These are phyloP conservation scores for Oenanthe javanica DNA, from an alignment of 140 eudicot species.

Conservation along the genomic window DNA sequence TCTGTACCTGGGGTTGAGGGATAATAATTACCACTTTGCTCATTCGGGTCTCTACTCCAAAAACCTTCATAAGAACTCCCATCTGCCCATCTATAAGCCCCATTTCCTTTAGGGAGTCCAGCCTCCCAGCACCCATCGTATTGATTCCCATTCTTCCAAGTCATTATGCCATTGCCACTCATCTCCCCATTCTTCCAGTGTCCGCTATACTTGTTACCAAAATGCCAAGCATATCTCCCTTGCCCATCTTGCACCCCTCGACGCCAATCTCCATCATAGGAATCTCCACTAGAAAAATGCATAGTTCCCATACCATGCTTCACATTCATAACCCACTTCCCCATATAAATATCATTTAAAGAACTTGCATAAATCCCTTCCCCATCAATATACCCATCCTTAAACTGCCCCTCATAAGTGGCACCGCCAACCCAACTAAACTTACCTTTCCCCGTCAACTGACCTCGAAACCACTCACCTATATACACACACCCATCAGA, in stretches of 20 bases:
- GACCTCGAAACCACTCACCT: constrained; percentile 73
- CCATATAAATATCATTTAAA: constrained; percentile 37
- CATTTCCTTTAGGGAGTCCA: constrained; percentile 73
- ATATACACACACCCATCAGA: constrained; percentile 70
- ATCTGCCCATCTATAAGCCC: constrained; percentile 62
- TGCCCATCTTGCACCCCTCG: constrained; percentile 53
- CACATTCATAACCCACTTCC: constrained; percentile 57
- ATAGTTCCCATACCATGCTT: constrained; percentile 58
- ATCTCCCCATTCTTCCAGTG: constrained; percentile 70
- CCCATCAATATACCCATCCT: constrained; percentile 61
- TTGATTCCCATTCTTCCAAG: constrained; percentile 63
- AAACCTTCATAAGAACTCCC: constrained; percentile 73
- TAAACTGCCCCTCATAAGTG: constrained; percentile 73
- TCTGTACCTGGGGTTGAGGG: constrained; percentile 39
- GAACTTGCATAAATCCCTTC: constrained; percentile 52
- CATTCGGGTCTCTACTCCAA: constrained; percentile 59
- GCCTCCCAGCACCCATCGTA: constrained; percentile 78
- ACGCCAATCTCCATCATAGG: constrained; percentile 67
- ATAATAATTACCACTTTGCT: constrained; percentile 62
- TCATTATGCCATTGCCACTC: constrained; percentile 69
- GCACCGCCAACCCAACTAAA: constrained; percentile 85
- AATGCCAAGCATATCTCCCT: constrained; percentile 64
- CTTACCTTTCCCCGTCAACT: constrained; percentile 46
- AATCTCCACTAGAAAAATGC: constrained; percentile 44
- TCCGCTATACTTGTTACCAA: constrained; percentile 64